These are phyloP conservation scores for Copromyces sp. DNA, from an alignment of 495 filamentous ascomycete genomes.

Conservation along the genomic window DNA sequence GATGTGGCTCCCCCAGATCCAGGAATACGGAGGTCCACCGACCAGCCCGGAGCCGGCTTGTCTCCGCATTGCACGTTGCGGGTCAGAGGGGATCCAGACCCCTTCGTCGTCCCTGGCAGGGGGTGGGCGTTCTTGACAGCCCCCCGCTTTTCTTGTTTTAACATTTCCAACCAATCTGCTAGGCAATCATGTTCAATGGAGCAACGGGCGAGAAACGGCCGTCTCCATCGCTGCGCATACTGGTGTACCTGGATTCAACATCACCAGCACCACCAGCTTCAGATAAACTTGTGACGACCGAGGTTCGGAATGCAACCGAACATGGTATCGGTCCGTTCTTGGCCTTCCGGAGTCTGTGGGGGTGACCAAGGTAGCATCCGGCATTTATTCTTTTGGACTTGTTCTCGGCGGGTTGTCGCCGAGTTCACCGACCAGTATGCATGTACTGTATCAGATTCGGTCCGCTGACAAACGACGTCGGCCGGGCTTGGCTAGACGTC, in stretches of 20 bases:
- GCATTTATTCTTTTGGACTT: background rate
- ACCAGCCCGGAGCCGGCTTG: background rate
- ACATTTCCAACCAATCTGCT: background rate
- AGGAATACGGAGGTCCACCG: too few relatives aligned
- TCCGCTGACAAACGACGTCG: background rate
- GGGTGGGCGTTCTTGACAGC: background rate
- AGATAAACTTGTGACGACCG: background rate
- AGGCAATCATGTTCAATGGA: background rate
- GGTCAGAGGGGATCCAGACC: background rate
- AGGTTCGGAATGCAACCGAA: background rate
- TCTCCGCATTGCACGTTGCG: background rate
- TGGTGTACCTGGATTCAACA: background rate
- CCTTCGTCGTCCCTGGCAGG: background rate
- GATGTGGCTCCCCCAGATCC: too few relatives aligned
- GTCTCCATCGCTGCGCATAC: too few relatives aligned
- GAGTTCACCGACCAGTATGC: background rate
- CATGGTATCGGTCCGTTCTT: background rate
- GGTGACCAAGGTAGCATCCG: background rate
- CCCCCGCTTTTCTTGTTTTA: background rate
- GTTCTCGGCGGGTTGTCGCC: background rate
- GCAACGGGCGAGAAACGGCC: too few relatives aligned
- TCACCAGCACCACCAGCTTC: background rate
- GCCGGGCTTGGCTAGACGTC: background rate
- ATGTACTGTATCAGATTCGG: background rate
- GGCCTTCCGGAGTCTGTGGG: background rate